These are phyloP conservation scores for Tieghemiomyces parasiticus DNA, from an alignment of 192 early-diverging fungal genomes.

Conservation along the genomic window DNA sequence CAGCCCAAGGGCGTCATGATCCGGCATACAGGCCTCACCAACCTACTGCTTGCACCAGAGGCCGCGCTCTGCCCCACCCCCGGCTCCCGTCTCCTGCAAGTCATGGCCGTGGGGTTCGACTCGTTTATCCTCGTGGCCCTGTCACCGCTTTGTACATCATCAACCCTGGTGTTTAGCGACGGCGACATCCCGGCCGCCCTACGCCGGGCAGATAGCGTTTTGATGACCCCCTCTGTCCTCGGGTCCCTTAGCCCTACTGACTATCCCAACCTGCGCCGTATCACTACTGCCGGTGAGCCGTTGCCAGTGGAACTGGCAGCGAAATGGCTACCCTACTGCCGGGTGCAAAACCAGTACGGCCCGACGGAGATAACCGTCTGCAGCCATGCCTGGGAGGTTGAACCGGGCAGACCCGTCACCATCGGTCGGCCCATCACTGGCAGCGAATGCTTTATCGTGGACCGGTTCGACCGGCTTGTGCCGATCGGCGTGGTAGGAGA, in stretches of 20 bases:
- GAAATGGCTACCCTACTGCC: background rate
- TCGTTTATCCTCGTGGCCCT: background rate
- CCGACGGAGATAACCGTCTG: background rate
- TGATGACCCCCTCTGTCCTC: background rate
- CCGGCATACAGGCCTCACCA: background rate
- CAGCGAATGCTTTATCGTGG: background rate
- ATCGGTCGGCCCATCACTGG: background rate
- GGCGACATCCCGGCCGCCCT: background rate
- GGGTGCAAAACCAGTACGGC: background rate
- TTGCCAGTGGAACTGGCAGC: background rate
- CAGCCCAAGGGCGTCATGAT: slow-evolving; percentile 19
- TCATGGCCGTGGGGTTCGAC: background rate
- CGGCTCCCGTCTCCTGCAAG: background rate
- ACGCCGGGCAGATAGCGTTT: background rate
- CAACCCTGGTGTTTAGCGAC: background rate
- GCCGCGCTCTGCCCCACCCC: background rate
- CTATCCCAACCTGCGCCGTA: background rate
- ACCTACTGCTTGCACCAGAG: background rate
- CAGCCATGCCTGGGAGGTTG: background rate
- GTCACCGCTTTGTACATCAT: background rate
- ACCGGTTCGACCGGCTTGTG: background rate
- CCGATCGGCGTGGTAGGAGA: background rate
- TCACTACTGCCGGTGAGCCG: background rate
- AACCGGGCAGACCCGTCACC: background rate
- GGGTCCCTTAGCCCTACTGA: background rate